Conservation (phyloP, 192 early-diverging fungal genomes). For the Dissophora ornata region DNA sequence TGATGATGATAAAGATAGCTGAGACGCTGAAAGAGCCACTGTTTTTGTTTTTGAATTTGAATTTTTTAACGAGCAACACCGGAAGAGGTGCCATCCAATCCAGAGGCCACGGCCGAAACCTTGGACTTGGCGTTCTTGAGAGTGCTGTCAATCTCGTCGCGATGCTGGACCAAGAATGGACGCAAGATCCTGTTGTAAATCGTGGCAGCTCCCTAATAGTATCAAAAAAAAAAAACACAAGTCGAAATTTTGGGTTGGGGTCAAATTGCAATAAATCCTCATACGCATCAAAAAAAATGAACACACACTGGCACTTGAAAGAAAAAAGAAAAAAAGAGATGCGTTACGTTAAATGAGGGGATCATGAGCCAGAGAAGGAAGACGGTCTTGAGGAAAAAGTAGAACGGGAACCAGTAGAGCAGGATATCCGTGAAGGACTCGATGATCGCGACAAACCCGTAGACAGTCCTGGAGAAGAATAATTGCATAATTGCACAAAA, state of each 20-base stretch:
- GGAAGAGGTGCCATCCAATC: conserved; percentile 13
- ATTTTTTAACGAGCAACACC: neutral
- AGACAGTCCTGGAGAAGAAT: conserved; percentile 68
- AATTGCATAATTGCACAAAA: no score
- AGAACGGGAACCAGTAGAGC: conserved; percentile 95
- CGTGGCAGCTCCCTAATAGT: conserved; percentile 78
- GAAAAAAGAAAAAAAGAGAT: conserved; percentile 7
- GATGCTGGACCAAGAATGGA: conserved; percentile 70
- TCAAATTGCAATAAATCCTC: conserved; percentile 87
- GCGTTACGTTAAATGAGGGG: conserved; percentile 69
- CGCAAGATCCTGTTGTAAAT: conserved; percentile 79
- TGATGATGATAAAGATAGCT: no score
- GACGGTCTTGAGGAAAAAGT: conserved; percentile 89
- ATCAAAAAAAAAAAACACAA: conserved; percentile 5
- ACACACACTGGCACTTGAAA: no score
- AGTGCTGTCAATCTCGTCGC: conserved; percentile 45
- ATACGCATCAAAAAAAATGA: neutral
- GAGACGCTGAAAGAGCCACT: no score
- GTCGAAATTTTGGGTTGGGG: no score
- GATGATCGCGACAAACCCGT: conserved; percentile 83
- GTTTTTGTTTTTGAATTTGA: no score
- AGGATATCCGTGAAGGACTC: conserved; percentile 91
- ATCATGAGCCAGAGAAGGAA: conserved; percentile 87
- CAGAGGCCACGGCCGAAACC: conserved; percentile 36
- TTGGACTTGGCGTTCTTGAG: conserved; percentile 35